phyloP scores from a whole-genome alignment of 306 rosid genomes.

The Corylus americana region DNA sequence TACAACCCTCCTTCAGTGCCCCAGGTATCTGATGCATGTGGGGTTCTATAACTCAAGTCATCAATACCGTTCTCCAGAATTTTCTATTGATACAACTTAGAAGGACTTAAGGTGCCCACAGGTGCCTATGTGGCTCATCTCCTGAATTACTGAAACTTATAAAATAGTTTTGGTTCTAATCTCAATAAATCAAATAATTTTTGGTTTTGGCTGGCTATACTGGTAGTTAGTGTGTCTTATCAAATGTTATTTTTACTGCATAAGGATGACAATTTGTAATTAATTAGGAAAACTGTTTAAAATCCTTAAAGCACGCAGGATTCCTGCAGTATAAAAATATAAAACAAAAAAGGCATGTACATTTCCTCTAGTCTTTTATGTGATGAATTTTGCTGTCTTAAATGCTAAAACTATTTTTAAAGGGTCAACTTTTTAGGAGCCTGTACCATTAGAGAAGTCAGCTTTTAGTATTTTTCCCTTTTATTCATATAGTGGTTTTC shows the following conservation, averaged over 20 bases:
- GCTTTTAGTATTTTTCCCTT: neutral
- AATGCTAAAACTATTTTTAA: neutral
- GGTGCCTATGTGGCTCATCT: neutral
- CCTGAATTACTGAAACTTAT: neutral
- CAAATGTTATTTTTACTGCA: neutral
- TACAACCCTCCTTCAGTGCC: neutral
- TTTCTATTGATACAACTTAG: neutral
- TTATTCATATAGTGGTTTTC: neutral
- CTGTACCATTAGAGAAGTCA: neutral
- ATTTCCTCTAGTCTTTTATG: neutral
- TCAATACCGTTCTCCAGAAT: neutral
- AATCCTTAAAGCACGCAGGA: neutral
- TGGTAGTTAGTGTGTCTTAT: neutral
- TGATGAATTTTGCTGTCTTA: neutral
- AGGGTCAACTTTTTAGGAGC: neutral
- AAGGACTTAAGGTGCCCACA: neutral
- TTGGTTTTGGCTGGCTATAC: neutral
- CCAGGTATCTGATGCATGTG: neutral
- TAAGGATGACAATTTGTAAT: neutral
- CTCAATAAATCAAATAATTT: too few species aligned
- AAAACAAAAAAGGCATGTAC: neutral
- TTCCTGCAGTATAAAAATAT: neutral
- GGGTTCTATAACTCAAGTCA: too few species aligned
- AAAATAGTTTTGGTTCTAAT: too few species aligned
- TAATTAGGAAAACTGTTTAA: neutral